A percentile compares a stretch with the other conserved stretches of the same genome.
phyloP scores from a whole-genome alignment of 192 early-diverging fungal genomes.

The Gigaspora rosea region DNA sequence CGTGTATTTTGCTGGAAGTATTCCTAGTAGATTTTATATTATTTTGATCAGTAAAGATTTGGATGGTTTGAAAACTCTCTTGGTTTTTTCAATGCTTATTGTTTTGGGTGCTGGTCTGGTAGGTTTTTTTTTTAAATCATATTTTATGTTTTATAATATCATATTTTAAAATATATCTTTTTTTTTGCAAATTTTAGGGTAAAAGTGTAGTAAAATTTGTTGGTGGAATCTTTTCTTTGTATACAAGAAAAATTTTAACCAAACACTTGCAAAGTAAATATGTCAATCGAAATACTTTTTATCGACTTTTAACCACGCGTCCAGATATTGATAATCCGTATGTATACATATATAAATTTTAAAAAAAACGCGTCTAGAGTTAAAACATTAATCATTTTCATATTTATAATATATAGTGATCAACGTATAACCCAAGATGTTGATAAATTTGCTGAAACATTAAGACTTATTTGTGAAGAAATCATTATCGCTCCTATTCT shows the following conservation, averaged over 20 bases:
- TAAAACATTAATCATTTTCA: neutral
- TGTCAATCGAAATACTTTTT: slow-evolving; percentile 56
- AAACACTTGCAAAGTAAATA: slow-evolving; percentile 65
- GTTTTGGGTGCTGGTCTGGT: slow-evolving; percentile 63
- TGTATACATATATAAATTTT: slow-evolving; percentile 10
- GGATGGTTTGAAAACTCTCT: slow-evolving; percentile 59
- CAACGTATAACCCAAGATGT: slow-evolving; percentile 91
- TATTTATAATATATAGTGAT: slow-evolving; percentile 51
- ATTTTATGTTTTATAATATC: neutral
- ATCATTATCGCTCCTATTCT: slow-evolving; percentile 74
- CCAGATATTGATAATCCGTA: slow-evolving; percentile 71
- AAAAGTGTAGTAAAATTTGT: slow-evolving; percentile 63
- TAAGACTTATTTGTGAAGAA: slow-evolving; percentile 58
- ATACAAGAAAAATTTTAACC: slow-evolving; percentile 62
- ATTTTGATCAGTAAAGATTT: slow-evolving; percentile 68
- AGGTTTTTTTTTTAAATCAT: slow-evolving; percentile 33
- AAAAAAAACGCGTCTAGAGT: too few species aligned
- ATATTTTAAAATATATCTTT: slow-evolving; percentile 14
- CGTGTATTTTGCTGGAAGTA: slow-evolving; percentile 70
- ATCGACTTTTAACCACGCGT: slow-evolving; percentile 56
- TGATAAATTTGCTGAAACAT: slow-evolving; percentile 71
- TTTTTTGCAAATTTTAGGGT: slow-evolving; percentile 36
- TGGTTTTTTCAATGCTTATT: slow-evolving; percentile 53
- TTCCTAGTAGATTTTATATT: slow-evolving; percentile 74
- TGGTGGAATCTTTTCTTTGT: slow-evolving; percentile 63